Evolutionary conservation across 2,329 filamentous ascomycete genomes (phyloP).

Genomic region (Colletotrichum sp.): DNA sequence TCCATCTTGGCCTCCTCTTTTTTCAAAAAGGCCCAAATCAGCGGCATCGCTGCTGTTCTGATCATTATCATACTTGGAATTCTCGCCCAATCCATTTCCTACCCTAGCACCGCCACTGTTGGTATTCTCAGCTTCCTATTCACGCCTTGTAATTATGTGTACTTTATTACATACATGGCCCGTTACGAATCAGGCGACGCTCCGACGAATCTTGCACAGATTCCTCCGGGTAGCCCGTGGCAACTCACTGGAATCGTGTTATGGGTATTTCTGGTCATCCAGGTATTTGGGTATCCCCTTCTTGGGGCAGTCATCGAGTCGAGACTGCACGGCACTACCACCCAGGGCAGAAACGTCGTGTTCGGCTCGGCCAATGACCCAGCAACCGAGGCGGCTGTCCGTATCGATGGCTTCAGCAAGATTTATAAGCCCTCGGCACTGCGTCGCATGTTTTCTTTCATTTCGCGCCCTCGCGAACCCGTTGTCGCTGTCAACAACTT

Average conservation of each 20-base stretch:
- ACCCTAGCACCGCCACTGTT: conserved; percentile 67
- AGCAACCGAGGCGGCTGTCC: conserved; percentile 61
- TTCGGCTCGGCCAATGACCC: conserved; percentile 29
- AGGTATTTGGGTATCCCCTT: conserved; percentile 79
- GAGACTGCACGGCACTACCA: conserved; percentile 76
- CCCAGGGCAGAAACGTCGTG: conserved; percentile 60
- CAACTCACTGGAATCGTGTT: conserved; percentile 74
- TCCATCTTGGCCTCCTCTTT: conserved; percentile 82
- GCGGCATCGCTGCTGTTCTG: conserved; percentile 80
- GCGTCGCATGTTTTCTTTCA: conserved; percentile 53
- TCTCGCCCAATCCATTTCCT: conserved; percentile 76
- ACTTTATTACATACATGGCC: conserved; percentile 77
- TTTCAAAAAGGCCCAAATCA: conserved; percentile 87
- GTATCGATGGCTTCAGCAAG: conserved; percentile 77
- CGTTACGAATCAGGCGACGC: conserved; percentile 71
- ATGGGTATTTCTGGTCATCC: conserved; percentile 78
- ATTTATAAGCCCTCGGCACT: conserved; percentile 73
- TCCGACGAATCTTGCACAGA: conserved; percentile 64
- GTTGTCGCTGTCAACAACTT: conserved; percentile 82
- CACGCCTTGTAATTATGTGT: conserved; percentile 86
- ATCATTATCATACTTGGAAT: conserved; percentile 78
- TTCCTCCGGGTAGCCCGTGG: conserved; percentile 71
- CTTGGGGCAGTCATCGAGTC: conserved; percentile 78
- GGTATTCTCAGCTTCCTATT: conserved; percentile 78
- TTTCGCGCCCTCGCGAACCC: conserved; percentile 58